A percentile compares a stretch with the other conserved stretches of the same genome.
Conservation (phyloP, 495 filamentous ascomycete species). For the Penicillium atrosanguineum region DNA sequence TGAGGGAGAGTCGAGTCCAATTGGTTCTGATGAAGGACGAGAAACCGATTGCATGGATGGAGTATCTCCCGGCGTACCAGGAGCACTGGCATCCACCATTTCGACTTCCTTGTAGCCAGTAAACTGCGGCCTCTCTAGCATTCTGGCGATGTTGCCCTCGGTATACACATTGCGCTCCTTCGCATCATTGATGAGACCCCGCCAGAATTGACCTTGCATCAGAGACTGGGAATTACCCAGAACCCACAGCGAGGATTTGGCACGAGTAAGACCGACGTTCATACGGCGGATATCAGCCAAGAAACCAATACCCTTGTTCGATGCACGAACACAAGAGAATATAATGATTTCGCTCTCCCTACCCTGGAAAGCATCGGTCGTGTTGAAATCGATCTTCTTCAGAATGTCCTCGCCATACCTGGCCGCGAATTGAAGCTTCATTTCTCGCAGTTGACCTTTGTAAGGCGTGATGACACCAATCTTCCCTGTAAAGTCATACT, state of each 20-base stretch:
- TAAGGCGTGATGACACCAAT: conserved; percentile 98
- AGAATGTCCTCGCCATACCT: conserved; percentile 73
- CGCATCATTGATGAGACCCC: conserved; percentile 76
- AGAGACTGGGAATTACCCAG: conserved; percentile 86
- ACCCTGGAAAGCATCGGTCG: conserved; percentile 96
- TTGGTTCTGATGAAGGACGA: conserved; percentile 25
- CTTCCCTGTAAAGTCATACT: conserved; percentile 71
- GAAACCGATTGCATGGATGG: conserved; percentile 21
- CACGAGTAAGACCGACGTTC: conserved; percentile 97
- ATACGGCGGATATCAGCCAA: conserved; percentile 97
- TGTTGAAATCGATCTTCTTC: conserved; percentile 89
- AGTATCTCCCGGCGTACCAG: conserved; percentile 7
- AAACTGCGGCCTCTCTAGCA: conserved; percentile 51
- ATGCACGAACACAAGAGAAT: conserved; percentile 95
- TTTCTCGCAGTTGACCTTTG: conserved; percentile 82
- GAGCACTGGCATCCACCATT: conserved; percentile 40
- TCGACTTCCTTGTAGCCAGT: conserved; percentile 46
- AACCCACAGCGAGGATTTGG: conserved; percentile 93
- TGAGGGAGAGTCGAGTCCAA: conserved; percentile 24
- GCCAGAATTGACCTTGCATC: conserved; percentile 86
- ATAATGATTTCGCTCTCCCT: conserved; percentile 97
- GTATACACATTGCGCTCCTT: conserved; percentile 72
- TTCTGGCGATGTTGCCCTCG: conserved; percentile 57
- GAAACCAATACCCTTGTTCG: conserved; percentile 93
- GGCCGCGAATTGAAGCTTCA: conserved; percentile 67